Evolutionary conservation across 768 basidiomycete genomes (phyloP).

Genomic region (Boletus tylopilopsis): DNA sequence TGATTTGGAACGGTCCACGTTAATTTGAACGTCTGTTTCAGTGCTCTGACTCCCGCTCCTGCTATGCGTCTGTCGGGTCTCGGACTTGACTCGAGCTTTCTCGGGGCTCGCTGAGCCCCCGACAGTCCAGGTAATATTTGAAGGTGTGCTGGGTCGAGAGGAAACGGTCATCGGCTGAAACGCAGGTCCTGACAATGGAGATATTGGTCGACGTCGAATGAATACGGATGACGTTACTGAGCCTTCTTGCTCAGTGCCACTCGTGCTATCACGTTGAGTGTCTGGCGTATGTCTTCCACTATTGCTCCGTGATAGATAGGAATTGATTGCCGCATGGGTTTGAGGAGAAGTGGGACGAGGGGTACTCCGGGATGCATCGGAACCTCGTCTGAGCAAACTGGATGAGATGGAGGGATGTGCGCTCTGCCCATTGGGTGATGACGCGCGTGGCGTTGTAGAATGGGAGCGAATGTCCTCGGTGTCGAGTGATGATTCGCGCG

Average conservation of each 20-base stretch:
- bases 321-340: conserved; percentile 35
- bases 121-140: conserved; percentile 69
- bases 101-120: conserved; percentile 32
- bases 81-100: conserved; percentile 29
- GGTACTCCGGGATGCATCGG: conserved; percentile 49
- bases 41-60: conserved; percentile 59
- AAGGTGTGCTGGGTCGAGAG: conserved; percentile 57
- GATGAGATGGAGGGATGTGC: conserved; percentile 36
- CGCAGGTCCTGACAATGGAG: conserved; percentile 59
- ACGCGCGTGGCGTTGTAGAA: conserved; percentile 71
- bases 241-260: conserved; percentile 38
- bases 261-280: conserved; percentile 36
- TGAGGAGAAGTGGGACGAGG: conserved; percentile 49
- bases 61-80: conserved; percentile 38
- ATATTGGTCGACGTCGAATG: conserved; percentile 62
- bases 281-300: conserved; percentile 70
- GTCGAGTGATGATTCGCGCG: conserved; percentile 64
- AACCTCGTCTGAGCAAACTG: conserved; percentile 48
- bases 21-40: conserved; percentile 25
- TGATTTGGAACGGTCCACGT: conserved; percentile 38
- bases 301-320: conserved; percentile 53
- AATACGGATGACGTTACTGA: conserved; percentile 50
- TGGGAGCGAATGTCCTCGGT: conserved; percentile 71
- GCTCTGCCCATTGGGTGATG: conserved; percentile 48
- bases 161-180: conserved; percentile 60